Conservation (phyloP, 257 asterid genomes). For the Verbena officinalis region DNA sequence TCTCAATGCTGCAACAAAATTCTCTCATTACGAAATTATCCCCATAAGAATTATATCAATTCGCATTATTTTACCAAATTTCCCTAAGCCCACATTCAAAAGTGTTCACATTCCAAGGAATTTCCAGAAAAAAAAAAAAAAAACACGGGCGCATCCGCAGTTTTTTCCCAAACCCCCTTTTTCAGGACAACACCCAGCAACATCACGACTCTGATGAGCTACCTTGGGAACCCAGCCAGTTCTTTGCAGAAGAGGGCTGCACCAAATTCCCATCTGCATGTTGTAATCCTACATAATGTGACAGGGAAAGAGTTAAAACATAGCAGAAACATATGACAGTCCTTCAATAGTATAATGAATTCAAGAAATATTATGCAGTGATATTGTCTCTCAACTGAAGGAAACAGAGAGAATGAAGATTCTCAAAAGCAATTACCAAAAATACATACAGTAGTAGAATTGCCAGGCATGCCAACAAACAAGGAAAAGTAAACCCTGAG, state of each 20-base stretch:
- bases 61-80: background rate
- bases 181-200: too few relatives aligned
- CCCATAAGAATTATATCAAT: slow-evolving; percentile 2
- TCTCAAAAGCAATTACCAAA: background rate
- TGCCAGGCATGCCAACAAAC: slow-evolving; percentile 11
- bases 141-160: too few relatives aligned
- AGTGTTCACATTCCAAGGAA: slow-evolving; percentile 17
- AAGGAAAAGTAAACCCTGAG: background rate
- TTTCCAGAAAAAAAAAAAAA: slow-evolving; percentile 5
- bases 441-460: background rate
- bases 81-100: background rate
- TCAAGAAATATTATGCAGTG: background rate
- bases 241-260: slow-evolving; percentile 62
- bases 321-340: background rate
- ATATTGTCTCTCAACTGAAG: background rate
- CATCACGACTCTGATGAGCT: slow-evolving; percentile 75
- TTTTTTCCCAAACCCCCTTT: too few relatives aligned
- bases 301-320: slow-evolving; percentile 21
- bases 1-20: slow-evolving; percentile 65
- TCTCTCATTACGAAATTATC: slow-evolving; percentile 16
- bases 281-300: slow-evolving; percentile 29
- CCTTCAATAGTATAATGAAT: background rate
- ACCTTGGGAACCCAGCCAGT: slow-evolving; percentile 64
- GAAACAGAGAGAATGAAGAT: slow-evolving; percentile 16
- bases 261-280: slow-evolving; percentile 62